Base-by-base conservation (phyloP, 1,284 basidiomycete genomes). In the Crocinoboletus sp. region DNA sequence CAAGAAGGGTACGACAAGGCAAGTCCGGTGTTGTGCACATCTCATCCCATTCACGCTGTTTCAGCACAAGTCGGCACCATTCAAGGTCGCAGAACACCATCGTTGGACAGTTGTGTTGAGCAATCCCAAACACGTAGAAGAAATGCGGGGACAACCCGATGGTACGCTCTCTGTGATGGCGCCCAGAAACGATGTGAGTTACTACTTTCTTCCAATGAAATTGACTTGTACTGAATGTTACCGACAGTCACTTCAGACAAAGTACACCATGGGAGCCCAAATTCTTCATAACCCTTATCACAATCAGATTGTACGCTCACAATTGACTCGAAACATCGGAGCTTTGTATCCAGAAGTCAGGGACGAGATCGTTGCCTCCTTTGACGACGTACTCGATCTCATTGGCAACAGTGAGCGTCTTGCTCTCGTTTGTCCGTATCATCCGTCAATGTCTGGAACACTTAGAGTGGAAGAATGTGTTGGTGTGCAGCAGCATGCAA, bases 61-160 rank as follows among this genome's bases (percentile, higher is more conserved):
- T 10, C 19, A 34, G 33, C 12, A 34, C 33, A 34, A 34, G 13
- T n/a, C 33, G 22, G 33, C 13, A 7, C 33, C 33, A 6, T 34
- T 34, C 20, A 34, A 34, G 33, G 33, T 34, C 10, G 33, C 33
- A 22, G 19, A 22, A 22, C 33, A n/a, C 19, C 4, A 15, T n/a
- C 33, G n/a, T 11, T 34, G 33, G 33, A n/a, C 64, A 0, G 61
- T 78, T 13, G 30, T 77, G 19, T 46, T 73, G 1, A 66, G 55
- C 22, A 66, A 57, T 5, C 58, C 49, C 0, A 51, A 60, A 0
- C 35, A 36, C 6, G 5, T 36, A 5, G 35, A 36, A 16, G 35
- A 36, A 17, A 6, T 36, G 4, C 15, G 23, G 22, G 16, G 11
- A 36, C 15, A 15, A 3, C 22, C 35, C 5, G 35, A 36, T 13